Base-by-base conservation (phyloP, 2,329 filamentous ascomycete species). In the Didymella segeticola region DNA sequence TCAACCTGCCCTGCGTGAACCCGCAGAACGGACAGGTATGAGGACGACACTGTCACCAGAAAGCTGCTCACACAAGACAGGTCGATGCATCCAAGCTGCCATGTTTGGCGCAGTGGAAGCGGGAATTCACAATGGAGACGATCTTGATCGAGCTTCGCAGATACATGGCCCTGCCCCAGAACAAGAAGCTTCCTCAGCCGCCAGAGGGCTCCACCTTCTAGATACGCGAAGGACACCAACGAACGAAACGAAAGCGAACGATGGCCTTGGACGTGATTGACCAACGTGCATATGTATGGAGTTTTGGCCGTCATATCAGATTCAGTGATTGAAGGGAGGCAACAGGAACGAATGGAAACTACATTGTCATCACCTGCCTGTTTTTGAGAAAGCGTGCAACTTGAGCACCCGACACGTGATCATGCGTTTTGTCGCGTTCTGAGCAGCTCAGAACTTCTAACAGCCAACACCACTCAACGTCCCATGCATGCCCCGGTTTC, bases 1-100 rank as follows among this genome's bases (percentile, higher is more conserved):
- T 99, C 79, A 97, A 98, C 79, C 85, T 98, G n/a, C 95, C 95
- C 22, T 96, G 93, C 70, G 95, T 99, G 46, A 89, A 93, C 77
- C 81, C 83, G 60, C 84, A 81, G 64, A 89, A 89, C 60, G 95
- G 95, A 70, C 85, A 86, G 79, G 88, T 89, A 76, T 55, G 39
- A 8, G 26, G 5, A 27, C 6, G 17, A 71, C 9, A 2, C 5
- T 37, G 15, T 4, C 17, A 1, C 7, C 4, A 23, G 9, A 8
- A 11, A 20, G 15, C 19, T 41, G 33, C 53, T 61, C 29, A 65
- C 36, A 36, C 45, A 19, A n/a, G 23, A 27, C 71, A 91, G 81
- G 91, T 98, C 64, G 92, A 98, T 71, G 87, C 90, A 15, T 83
- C 83, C 55, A 91, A 93, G 71, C 82, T 99, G 27, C 89, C 89